phyloP scores from a whole-genome alignment of 192 early-diverging fungal genomes.

The Rhizoclosmatium sp. region DNA sequence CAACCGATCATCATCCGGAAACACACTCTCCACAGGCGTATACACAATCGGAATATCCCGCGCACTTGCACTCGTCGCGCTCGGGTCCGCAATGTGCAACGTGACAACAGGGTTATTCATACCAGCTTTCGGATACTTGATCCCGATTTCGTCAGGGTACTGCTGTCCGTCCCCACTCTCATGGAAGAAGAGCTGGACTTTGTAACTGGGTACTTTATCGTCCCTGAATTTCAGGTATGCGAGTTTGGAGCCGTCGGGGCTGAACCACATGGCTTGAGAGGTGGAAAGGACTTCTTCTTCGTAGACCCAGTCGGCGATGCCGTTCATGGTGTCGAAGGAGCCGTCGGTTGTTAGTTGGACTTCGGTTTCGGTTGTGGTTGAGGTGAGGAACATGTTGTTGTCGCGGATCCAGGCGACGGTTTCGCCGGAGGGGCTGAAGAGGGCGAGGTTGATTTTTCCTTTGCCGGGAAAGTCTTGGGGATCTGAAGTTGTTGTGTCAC shows the following conservation, averaged over 20 bases:
- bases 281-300: slow-evolving; percentile 89
- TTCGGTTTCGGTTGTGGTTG: slow-evolving; percentile 58
- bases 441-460: slow-evolving; percentile 67
- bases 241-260: slow-evolving; percentile 77
- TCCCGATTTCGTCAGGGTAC: slow-evolving; percentile 76
- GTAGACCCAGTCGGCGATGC: slow-evolving; percentile 98
- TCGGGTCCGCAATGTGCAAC: slow-evolving; percentile 71
- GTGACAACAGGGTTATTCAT: slow-evolving; percentile 82
- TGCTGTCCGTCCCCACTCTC: slow-evolving; percentile 46
- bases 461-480: slow-evolving; percentile 42
- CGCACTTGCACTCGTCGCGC: slow-evolving; percentile 12
- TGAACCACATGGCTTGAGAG: slow-evolving; percentile 85
- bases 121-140: slow-evolving; percentile 95
- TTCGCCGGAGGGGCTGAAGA: slow-evolving; percentile 83
- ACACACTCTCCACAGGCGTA: slow-evolving; percentile 52
- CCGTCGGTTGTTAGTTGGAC: slow-evolving; percentile 87
- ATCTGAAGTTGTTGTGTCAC: background rate
- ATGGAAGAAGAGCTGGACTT: slow-evolving; percentile 70
- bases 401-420: slow-evolving; percentile 77
- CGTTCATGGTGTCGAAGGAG: slow-evolving; percentile 82
- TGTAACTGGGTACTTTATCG: slow-evolving; percentile 77
- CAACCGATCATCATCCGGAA: slow-evolving; percentile 74
- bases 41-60: slow-evolving; percentile 51
- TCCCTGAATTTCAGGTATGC: slow-evolving; percentile 91
- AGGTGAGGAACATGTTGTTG: slow-evolving; percentile 85